phyloP scores from a whole-genome alignment of 1,284 basidiomycete genomes.

The Ganoderma meredithae region DNA sequence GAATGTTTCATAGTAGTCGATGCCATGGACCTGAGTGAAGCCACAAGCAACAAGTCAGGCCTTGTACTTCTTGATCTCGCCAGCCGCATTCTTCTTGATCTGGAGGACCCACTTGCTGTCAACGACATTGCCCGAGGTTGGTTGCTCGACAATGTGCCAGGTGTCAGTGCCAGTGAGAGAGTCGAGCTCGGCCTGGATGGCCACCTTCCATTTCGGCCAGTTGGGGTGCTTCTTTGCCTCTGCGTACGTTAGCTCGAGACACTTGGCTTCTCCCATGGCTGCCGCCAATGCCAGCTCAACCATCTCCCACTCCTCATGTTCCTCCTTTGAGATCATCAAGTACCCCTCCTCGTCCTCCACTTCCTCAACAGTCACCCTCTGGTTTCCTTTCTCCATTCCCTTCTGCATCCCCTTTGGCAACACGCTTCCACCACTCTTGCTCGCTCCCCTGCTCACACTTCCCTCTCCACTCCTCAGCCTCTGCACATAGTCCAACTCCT shows the following conservation, averaged over 20 bases:
- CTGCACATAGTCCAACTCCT: background rate
- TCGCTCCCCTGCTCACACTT: background rate
- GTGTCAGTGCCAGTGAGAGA: conserved; percentile 33
- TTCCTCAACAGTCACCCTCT: conserved; percentile 4
- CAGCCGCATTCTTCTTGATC: too few relatives aligned
- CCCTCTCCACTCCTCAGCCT: conserved; percentile 13
- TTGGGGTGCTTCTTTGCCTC: conserved; percentile 36
- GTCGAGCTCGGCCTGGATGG: conserved; percentile 35
- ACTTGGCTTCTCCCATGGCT: conserved; percentile 24
- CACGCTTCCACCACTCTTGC: background rate
- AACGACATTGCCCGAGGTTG: conserved; percentile 35
- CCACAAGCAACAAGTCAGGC: conserved; percentile 33
- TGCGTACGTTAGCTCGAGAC: conserved; percentile 25
- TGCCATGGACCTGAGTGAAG: conserved; percentile 46
- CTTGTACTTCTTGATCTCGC: conserved; percentile 42
- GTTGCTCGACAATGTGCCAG: conserved; percentile 36
- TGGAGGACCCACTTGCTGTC: conserved; percentile 31
- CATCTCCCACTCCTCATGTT: conserved; percentile 16
- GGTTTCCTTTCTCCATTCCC: background rate
- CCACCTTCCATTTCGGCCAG: conserved; percentile 30
- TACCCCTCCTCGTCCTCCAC: conserved; percentile 14
- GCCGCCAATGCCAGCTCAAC: conserved; percentile 24
- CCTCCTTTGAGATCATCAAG: conserved; percentile 6
- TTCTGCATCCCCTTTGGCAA: background rate
- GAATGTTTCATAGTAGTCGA: conserved; percentile 47